Evolutionary conservation across 306 rosid species (phyloP).

Genomic region (Neltuma alba): DNA sequence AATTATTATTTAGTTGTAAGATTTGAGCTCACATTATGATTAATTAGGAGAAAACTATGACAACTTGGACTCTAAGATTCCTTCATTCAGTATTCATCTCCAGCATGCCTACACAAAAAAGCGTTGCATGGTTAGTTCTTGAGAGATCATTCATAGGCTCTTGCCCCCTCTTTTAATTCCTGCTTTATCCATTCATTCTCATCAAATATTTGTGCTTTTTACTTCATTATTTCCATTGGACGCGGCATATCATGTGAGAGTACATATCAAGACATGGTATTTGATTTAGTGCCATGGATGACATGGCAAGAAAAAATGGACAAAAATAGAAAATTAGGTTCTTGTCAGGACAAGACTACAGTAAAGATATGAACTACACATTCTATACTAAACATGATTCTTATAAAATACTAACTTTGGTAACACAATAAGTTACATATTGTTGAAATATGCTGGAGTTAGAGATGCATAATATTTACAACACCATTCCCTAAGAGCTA

Average conservation of each 20-base stretch:
- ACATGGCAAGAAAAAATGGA: too few relatives aligned
- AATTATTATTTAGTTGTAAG: not conserved
- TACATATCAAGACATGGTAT: not conserved
- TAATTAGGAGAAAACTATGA: not conserved
- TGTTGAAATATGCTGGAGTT: not conserved
- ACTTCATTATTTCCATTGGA: not conserved
- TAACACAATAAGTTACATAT: not conserved
- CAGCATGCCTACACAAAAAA: not conserved
- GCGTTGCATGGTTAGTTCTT: not conserved
- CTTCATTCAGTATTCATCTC: not conserved
- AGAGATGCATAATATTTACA: not conserved
- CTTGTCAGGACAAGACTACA: too few relatives aligned
- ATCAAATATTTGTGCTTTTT: not conserved
- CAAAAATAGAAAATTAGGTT: too few relatives aligned
- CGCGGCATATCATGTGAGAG: not conserved
- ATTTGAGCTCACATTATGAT: not conserved
- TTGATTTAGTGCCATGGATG: not conserved
- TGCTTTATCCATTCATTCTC: not conserved
- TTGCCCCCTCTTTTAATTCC: not conserved
- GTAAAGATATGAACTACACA: too few relatives aligned
- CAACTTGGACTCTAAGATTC: not conserved
- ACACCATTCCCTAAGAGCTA: not conserved
- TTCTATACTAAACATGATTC: too few relatives aligned
- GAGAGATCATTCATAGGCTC: not conserved
- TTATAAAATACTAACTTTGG: not conserved